Conservation (phyloP, 2,329 filamentous ascomycete species). For the Nemania sp. region DNA sequence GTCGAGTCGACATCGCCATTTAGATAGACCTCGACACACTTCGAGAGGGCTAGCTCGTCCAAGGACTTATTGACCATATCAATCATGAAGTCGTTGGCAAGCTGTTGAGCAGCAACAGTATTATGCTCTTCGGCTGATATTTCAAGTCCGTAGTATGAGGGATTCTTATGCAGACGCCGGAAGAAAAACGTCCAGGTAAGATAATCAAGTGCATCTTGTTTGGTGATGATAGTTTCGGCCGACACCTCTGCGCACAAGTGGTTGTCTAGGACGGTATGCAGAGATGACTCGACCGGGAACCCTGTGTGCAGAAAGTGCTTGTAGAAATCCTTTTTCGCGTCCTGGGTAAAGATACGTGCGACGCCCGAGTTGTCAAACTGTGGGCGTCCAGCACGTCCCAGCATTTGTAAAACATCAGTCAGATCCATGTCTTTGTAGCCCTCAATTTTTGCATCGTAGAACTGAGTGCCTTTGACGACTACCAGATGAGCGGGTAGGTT, state of each 20-base stretch:
- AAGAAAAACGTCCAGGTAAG: constrained; percentile 99
- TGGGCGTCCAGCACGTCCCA: constrained; percentile 90
- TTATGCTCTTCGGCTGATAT: constrained; percentile 93
- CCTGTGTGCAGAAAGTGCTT: constrained; percentile 99
- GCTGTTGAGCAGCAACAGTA: constrained; percentile 78
- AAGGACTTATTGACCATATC: constrained; percentile 88
- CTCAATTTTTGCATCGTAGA: constrained; percentile 96
- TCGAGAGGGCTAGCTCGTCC: constrained; percentile 77
- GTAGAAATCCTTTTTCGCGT: constrained; percentile 98
- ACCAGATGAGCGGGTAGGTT: constrained; percentile 96
- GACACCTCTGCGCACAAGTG: constrained; percentile 95
- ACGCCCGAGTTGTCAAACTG: constrained; percentile 97
- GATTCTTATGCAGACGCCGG: constrained; percentile 94
- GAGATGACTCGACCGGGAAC: constrained; percentile 93
- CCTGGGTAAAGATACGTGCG: constrained; percentile 95
- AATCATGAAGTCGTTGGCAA: constrained; percentile 94
- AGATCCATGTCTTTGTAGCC: constrained; percentile 99
- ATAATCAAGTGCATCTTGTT: constrained; percentile 97
- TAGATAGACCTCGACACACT: constrained; percentile 79
- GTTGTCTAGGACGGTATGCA: constrained; percentile 96
- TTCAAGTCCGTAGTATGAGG: constrained; percentile 94
- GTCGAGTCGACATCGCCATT: constrained; percentile 92
- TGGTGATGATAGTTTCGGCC: constrained; percentile 87
- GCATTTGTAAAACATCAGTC: constrained; percentile 97
- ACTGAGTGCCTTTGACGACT: constrained; percentile 97